Base-by-base conservation (phyloP, 345 rosid genomes). In the Salix brachista region DNA sequence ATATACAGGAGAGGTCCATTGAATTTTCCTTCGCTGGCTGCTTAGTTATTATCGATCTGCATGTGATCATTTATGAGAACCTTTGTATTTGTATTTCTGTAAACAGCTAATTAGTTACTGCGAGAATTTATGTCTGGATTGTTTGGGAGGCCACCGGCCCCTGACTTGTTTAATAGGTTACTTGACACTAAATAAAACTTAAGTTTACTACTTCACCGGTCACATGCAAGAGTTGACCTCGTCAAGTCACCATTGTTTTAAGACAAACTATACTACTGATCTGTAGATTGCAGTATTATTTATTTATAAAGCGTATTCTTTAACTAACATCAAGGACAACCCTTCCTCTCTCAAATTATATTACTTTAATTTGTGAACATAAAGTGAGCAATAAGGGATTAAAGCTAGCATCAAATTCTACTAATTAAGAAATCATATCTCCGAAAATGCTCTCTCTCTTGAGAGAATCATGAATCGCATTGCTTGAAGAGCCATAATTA, bases 201-300 rank as follows among this genome's bases (percentile, higher is more conserved):
- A 25, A 72, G 58, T 56, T 76, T 64, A 77, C 79, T 74, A 77
- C 79, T 77, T 76, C 77, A 73, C 78, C 68, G 72, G 10, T 83
- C 87, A 87, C 88, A 81, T 87, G 88, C 77, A 75, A 80, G 72
- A 83, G 90, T 85, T 85, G 90, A 87, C 90, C 85, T 71, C 39
- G 52, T 70, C 60, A 25, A 73, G 82, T 66, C 56, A 54, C 78
- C 56, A 76, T 71, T 79, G 79, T 75, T 78, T 74, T 21, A 62
- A 26, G 62, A 70, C 69, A 56, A 50, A 54, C 67, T 75, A 37
- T 9, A 37, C 18, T 4, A 23, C 64, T 58, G 14, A 41, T 41
- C 44, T 41, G 44, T 41, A 10, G 12, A 26, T 58, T 23, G 64
- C 64, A 23, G 64, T 58, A n/a, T n/a, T 58, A 58, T 23, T 58